These are phyloP conservation scores for Miamiensis avidus DNA, from an alignment of 169 alveolate genomes.

Conservation along the genomic window DNA sequence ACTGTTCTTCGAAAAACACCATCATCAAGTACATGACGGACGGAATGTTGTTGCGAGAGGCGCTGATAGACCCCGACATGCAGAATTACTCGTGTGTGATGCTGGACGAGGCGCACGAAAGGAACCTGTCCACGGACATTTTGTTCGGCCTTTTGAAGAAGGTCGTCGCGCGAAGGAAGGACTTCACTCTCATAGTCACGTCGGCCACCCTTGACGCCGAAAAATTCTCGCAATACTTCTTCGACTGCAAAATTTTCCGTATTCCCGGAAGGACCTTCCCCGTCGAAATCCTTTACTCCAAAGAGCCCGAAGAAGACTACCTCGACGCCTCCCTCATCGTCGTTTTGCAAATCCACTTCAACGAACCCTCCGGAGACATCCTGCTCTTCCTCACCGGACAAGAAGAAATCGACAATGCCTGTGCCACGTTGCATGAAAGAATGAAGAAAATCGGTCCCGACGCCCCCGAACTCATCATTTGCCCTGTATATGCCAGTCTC, in stretches of 20 bases:
- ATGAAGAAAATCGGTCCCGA: constrained; percentile 92
- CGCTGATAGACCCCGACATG: constrained; percentile 92
- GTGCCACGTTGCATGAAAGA: constrained; percentile 95
- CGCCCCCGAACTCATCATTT: constrained; percentile 96
- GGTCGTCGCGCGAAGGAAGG: constrained; percentile 91
- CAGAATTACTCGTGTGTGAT: constrained; percentile 93
- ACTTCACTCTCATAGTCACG: constrained; percentile 98
- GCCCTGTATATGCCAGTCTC: constrained; percentile 97
- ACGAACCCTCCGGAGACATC: constrained; percentile 98
- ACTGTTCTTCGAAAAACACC: constrained; percentile 96
- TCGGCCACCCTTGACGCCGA: constrained; percentile 98
- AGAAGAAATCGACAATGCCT: constrained; percentile 99
- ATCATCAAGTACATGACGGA: constrained; percentile 99
- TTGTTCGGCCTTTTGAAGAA: constrained; percentile 96
- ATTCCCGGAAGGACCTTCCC: constrained; percentile 99
- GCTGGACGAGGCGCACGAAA: constrained; percentile 99
- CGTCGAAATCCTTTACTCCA: constrained; percentile 96
- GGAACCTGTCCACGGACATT: constrained; percentile 98
- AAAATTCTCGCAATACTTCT: constrained; percentile 95
- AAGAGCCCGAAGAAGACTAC: constrained; percentile 98
- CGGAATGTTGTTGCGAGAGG: constrained; percentile 98
- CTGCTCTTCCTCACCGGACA: constrained; percentile 99
- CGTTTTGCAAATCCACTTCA: constrained; percentile 95
- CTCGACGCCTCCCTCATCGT: constrained; percentile 98
- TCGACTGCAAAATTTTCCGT: constrained; percentile 96